Evolutionary conservation across 129 eudicot genomes (phyloP).

Genomic region (Mikania micrantha): DNA sequence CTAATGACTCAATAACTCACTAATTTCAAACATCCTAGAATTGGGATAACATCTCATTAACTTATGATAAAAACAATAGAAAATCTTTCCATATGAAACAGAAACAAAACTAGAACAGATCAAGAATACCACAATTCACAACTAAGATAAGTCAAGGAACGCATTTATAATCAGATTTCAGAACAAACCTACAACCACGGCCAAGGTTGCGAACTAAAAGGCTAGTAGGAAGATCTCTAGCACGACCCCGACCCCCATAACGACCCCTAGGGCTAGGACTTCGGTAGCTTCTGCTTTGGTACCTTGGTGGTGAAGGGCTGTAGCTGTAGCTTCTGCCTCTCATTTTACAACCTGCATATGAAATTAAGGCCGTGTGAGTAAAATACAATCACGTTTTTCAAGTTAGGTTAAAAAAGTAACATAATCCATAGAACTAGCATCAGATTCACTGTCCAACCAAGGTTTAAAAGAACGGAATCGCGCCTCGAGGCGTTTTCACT

Average conservation of each 20-base stretch:
- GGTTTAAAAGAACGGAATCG: too few species aligned
- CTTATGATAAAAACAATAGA: not conserved
- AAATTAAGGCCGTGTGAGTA: not conserved
- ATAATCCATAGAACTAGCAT: not conserved
- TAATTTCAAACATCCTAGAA: not conserved
- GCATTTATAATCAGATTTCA: not conserved
- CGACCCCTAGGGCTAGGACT: conserved; percentile 72
- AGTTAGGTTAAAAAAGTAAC: not conserved
- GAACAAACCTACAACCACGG: conserved; percentile 62
- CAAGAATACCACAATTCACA: not conserved
- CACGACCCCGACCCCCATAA: conserved; percentile 42
- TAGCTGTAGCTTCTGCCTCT: conserved; percentile 77
- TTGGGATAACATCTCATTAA: not conserved
- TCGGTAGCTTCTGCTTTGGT: conserved; percentile 49
- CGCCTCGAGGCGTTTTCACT: too few species aligned
- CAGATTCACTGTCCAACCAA: not conserved
- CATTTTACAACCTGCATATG: conserved; percentile 38
- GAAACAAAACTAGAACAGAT: not conserved
- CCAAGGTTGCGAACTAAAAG: conserved; percentile 79
- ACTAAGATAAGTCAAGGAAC: not conserved
- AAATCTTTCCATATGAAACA: not conserved
- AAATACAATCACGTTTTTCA: not conserved
- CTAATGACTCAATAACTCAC: not conserved
- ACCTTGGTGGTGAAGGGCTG: conserved; percentile 74
- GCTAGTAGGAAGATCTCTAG: conserved; percentile 65